Conservation (phyloP, 495 filamentous ascomycete species). For the Penicillium steckii region DNA sequence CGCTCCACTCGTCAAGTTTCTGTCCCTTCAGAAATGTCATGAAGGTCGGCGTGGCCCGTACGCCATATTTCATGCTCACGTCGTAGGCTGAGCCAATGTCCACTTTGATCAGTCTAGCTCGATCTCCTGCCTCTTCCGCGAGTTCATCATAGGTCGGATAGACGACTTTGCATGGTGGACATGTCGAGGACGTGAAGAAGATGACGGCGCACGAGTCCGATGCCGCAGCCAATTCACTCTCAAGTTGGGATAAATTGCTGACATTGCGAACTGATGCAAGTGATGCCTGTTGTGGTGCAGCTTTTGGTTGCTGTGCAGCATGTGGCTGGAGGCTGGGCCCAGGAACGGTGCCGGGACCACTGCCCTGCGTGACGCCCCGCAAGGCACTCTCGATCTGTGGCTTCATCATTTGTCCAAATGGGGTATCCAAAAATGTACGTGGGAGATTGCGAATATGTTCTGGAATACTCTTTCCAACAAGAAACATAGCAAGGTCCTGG, state of each 20-base stretch:
- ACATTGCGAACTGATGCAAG: conserved; percentile 49
- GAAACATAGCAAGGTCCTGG: conserved; percentile 87
- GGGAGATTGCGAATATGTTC: conserved; percentile 86
- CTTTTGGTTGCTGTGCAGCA: conserved; percentile 19
- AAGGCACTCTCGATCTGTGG: conserved; percentile 78
- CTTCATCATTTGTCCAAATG: conserved; percentile 86
- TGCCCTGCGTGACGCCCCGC: conserved; percentile 61
- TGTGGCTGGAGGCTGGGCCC: conserved; percentile 22
- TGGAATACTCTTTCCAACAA: conserved; percentile 88
- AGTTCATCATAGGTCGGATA: conserved; percentile 83
- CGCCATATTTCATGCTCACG: conserved; percentile 61
- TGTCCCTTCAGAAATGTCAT: conserved; percentile 79
- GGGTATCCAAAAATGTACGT: conserved; percentile 80
- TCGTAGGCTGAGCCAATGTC: conserved; percentile 69
- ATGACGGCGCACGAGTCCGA: conserved; percentile 71
- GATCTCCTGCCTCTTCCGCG: conserved; percentile 69
- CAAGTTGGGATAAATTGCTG: conserved; percentile 55
- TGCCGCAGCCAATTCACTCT: conserved; percentile 57
- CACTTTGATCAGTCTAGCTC: conserved; percentile 76
- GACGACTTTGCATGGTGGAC: conserved; percentile 78
- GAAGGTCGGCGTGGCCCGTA: conserved; percentile 85
- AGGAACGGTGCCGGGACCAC: conserved; percentile 27
- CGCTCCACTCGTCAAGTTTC: conserved; percentile 77
- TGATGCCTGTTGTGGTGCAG: conserved; percentile 8
- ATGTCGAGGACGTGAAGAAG: conserved; percentile 91